Conservation (phyloP, 108 stramenopile species). For the Thalassiosira profunda region DNA sequence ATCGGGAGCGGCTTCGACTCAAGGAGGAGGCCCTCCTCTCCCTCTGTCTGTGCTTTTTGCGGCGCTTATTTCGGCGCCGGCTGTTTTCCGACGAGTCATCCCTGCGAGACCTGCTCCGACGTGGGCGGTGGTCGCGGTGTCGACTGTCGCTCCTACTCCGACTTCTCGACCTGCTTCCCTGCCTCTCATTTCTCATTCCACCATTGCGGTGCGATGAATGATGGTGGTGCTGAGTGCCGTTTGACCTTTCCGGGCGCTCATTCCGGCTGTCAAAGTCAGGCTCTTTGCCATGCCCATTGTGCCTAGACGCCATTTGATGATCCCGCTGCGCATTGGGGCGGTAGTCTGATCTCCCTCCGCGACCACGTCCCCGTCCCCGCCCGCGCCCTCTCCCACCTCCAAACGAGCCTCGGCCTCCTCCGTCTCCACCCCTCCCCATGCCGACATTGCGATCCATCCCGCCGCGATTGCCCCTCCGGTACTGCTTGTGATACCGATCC, state of each 20-base stretch:
- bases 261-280: no score
- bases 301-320: not conserved
- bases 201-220: no score
- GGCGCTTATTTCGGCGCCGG: slow-evolving; percentile 24
- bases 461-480: slow-evolving; percentile 38
- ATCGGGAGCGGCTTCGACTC: slow-evolving; percentile 30
- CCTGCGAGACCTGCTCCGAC: slow-evolving; percentile 8
- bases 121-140: not conserved
- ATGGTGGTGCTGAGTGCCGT: slow-evolving; percentile 5
- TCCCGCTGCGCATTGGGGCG: not conserved
- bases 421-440: slow-evolving; percentile 10
- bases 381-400: slow-evolving; percentile 18
- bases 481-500: slow-evolving; percentile 68
- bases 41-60: slow-evolving; percentile 20
- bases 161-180: no score
- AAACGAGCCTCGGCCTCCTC: slow-evolving; percentile 11
- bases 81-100: slow-evolving; percentile 6
- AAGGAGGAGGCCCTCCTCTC: slow-evolving; percentile 2
- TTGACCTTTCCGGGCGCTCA: not conserved
- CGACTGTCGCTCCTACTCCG: slow-evolving; percentile 19
- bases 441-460: slow-evolving; percentile 45
- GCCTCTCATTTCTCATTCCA: not conserved
- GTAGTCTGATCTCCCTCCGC: not conserved
- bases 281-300: not conserved
- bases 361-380: slow-evolving; percentile 10